Evolutionary conservation across 495 filamentous ascomycete species (phyloP), one percentile per base, ranked within the genome.

Genomic region (Copromyces sp.): DNA sequence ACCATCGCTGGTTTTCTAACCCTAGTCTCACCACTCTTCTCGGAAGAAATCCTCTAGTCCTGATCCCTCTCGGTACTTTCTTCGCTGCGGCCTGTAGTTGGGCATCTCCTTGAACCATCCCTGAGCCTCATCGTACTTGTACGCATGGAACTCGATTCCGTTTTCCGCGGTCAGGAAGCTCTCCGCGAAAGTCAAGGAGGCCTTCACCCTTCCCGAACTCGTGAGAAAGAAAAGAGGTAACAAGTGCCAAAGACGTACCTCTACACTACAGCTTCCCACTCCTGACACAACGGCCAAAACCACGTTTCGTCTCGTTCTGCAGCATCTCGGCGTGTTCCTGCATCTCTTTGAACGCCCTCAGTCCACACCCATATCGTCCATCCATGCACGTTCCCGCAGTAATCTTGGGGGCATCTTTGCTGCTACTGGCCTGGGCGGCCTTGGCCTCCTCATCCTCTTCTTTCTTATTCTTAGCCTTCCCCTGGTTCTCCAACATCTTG

Each of bases 141-240:
- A 98, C 1, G 94, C 95, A 79, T 93, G 93, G 81, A 98, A 98
- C 68, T 96, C 95, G 72, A 97, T 94, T 0, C 95, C 95, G 76
- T 99, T 37, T 37, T 37, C 35, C 35, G 35, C 35, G 35, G 35
- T 5, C 35, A 37, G 5, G 35, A 37, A 37, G 35, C 35, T 37
- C 3, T 37, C 35, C 35, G 35, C 35, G 35, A 37, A 37, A 5
- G 35, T 37, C 35, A 37, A 37, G 35, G 35, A 37, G 35, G 35
- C 5, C 35, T 37, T 37, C 35, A 37, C 35, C 35, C 35, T 37
- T 37, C 2, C 35, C 35, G 35, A 0, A 37, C 35, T 5, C 35
- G 35, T 37, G 35, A 37, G 35, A 37, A 37, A 3, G 35, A 37
- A 37, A 37, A 37, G 35, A 37, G 35, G 35, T 37, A 37, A 5